Evolutionary conservation across 2,329 filamentous ascomycete species (phyloP).

Genomic region (Nakataea oryzae): DNA sequence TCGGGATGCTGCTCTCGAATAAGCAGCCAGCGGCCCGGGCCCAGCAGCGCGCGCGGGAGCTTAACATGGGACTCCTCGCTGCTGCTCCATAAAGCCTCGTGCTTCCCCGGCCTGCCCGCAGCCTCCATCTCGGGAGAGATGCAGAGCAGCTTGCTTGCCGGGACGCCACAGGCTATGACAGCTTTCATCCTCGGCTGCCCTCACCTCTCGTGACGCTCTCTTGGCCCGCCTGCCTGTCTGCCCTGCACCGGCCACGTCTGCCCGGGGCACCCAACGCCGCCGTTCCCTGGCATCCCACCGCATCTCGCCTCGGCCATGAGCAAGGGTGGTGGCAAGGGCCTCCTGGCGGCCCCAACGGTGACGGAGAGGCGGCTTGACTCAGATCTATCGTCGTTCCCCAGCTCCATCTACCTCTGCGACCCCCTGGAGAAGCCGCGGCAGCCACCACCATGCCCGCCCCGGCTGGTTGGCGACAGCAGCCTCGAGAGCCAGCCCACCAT

Average conservation of each 20-base stretch:
- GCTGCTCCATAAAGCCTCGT: not conserved
- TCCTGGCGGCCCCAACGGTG: no score
- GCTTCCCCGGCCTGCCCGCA: no score
- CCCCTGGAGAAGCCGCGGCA: not conserved
- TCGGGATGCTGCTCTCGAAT: not conserved
- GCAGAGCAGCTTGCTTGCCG: not conserved
- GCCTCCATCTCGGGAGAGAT: not conserved
- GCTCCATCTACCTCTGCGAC: not conserved
- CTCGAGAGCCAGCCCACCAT: no score
- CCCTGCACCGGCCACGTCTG: no score
- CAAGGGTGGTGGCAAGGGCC: not conserved
- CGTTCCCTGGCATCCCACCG: not conserved
- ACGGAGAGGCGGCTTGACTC: not conserved
- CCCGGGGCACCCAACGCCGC: not conserved
- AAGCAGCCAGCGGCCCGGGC: not conserved
- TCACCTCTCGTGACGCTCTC: no score
- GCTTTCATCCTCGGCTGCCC: no score
- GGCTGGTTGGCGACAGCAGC: no score
- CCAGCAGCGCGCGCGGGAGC: not conserved
- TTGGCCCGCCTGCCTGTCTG: no score
- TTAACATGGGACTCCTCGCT: not conserved
- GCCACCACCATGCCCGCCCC: no score
- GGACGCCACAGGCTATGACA: no score
- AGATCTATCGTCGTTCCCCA: not conserved
- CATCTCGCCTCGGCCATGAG: not conserved